A percentile compares a stretch with the other conserved stretches of the same genome.
phyloP scores from a whole-genome alignment of 306 rosid species.

The Canavalia gladiata region DNA sequence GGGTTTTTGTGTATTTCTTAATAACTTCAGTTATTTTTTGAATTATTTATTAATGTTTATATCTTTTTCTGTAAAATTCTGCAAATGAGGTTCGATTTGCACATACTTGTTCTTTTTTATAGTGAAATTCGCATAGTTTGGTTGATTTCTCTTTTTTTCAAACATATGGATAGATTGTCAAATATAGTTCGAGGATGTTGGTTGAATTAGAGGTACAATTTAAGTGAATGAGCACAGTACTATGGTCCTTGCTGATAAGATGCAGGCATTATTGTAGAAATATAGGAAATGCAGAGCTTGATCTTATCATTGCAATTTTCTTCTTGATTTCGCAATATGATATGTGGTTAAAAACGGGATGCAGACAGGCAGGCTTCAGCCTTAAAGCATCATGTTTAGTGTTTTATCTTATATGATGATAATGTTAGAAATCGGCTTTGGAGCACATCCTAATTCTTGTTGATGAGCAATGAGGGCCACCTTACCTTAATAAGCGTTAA shows the following conservation, averaged over 20 bases:
- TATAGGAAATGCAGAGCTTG: neutral
- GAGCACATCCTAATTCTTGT: neutral
- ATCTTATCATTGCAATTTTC: neutral
- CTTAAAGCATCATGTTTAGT: neutral
- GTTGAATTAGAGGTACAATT: neutral
- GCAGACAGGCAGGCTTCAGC: neutral
- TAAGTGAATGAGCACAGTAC: neutral
- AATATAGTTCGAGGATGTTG: neutral
- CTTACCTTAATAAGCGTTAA: neutral
- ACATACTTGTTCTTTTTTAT: neutral
- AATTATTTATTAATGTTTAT: conserved; percentile 13
- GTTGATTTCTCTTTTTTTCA: neutral
- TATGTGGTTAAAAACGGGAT: neutral
- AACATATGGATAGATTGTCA: neutral
- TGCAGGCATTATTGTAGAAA: neutral
- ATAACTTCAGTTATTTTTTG: conserved; percentile 8
- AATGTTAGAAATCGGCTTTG: neutral
- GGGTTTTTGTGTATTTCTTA: conserved; percentile 42
- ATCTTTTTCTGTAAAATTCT: neutral
- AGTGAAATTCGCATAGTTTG: neutral
- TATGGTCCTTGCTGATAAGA: neutral
- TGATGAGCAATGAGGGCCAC: neutral
- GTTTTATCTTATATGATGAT: neutral
- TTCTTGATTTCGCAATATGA: neutral
- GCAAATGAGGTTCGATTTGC: neutral